Conservation (phyloP, 768 basidiomycete genomes). For the Lactarius akahatsu region DNA sequence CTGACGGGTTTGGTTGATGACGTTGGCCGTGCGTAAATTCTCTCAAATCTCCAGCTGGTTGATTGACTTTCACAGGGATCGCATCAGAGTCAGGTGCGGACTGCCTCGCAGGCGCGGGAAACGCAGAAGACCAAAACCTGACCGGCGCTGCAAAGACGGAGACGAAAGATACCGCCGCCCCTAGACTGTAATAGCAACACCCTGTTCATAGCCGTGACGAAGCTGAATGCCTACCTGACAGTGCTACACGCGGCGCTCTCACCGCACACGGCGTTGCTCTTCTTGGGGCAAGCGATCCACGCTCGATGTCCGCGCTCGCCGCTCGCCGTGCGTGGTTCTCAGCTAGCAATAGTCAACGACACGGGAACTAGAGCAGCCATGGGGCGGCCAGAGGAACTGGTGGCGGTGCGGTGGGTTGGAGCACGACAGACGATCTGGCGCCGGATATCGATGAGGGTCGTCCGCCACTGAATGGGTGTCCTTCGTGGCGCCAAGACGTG, state of each 20-base stretch:
- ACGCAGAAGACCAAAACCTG: neutral
- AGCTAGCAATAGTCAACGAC: neutral
- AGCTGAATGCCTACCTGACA: neutral
- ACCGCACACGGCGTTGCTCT: neutral
- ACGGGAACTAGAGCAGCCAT: neutral
- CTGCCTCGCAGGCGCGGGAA: too few relatives aligned
- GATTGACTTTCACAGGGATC: constrained; percentile 47
- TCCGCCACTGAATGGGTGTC: too few relatives aligned
- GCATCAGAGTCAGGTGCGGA: constrained; percentile 46
- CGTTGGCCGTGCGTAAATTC: constrained; percentile 65
- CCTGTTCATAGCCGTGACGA: neutral
- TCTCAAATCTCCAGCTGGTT: neutral
- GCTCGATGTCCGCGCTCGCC: neutral
- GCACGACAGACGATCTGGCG: too few relatives aligned
- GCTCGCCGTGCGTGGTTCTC: neutral
- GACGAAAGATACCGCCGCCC: too few relatives aligned
- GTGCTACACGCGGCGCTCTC: neutral
- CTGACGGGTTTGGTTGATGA: constrained; percentile 76
- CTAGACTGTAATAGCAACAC: neutral
- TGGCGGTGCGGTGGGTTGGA: too few relatives aligned
- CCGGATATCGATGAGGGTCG: too few relatives aligned
- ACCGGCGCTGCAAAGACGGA: too few relatives aligned
- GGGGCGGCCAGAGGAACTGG: neutral
- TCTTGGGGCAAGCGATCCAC: neutral
- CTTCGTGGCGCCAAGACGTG: too few relatives aligned